phyloP scores from a whole-genome alignment of 2,329 filamentous ascomycete species.

The Sordariomycetes sp. region DNA sequence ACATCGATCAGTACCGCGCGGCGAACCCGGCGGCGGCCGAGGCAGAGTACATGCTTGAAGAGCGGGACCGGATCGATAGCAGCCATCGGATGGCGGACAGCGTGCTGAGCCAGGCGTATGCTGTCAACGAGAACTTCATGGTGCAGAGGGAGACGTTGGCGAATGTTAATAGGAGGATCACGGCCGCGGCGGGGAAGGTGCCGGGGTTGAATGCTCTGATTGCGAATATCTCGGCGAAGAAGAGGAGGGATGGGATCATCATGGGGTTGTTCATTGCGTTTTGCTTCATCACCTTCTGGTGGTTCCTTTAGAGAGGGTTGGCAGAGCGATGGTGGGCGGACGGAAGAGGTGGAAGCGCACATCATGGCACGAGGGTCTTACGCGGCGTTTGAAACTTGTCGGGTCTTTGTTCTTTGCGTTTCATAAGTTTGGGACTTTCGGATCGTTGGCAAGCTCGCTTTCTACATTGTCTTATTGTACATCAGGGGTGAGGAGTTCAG shows the following conservation, averaged over 20 bases:
- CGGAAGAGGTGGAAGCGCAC: conserved; percentile 1
- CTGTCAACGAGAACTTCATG: conserved; percentile 83
- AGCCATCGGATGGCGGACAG: conserved; percentile 82
- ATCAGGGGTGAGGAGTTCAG: conserved; percentile 11
- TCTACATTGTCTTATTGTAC: conserved; percentile 11
- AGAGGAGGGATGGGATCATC: conserved; percentile 88
- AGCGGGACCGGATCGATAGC: conserved; percentile 73
- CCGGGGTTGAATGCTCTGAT: conserved; percentile 90
- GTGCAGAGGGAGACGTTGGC: conserved; percentile 77
- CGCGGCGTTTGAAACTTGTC: background rate
- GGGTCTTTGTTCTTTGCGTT: background rate
- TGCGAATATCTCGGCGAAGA: conserved; percentile 83
- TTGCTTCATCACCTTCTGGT: conserved; percentile 79
- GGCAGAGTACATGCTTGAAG: conserved; percentile 93
- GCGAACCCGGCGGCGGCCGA: conserved; percentile 73
- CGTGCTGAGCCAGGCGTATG: conserved; percentile 90
- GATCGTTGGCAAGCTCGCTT: conserved; percentile 6
- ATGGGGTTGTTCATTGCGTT: conserved; percentile 83
- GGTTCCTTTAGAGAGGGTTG: conserved; percentile 48
- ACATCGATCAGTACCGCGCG: conserved; percentile 80
- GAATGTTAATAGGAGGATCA: conserved; percentile 84
- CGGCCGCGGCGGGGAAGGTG: conserved; percentile 76
- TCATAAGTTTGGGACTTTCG: conserved; percentile 16
- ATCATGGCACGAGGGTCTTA: background rate
- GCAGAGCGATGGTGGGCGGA: background rate